These are phyloP conservation scores for Lachancea mirantina DNA, from an alignment of 805 yeast species.

Conservation along the genomic window DNA sequence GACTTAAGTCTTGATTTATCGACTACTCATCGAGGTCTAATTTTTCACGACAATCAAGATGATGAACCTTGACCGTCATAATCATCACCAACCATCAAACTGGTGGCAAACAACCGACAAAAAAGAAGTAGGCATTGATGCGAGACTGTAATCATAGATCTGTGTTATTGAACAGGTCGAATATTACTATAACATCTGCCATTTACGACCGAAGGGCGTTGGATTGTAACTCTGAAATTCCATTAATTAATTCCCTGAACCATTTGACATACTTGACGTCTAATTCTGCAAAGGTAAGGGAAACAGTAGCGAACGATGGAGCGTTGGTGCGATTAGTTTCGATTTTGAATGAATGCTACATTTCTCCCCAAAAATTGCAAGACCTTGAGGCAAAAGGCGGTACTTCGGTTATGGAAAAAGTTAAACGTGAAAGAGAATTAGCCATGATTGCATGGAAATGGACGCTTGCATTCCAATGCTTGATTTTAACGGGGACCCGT, in stretches of 20 bases:
- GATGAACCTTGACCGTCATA: no score
- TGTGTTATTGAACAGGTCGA: conserved; percentile 74
- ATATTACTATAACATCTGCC: conserved; percentile 83
- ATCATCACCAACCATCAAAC: background rate
- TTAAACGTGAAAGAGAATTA: conserved; percentile 30
- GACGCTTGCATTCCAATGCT: conserved; percentile 90
- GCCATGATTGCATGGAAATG: conserved; percentile 91
- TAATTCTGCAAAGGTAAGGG: conserved; percentile 81
- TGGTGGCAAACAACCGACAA: conserved; percentile 1
- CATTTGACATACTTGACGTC: conserved; percentile 84
- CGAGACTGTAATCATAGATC: conserved; percentile 85
- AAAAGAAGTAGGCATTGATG: conserved; percentile 39
- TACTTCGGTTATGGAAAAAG: conserved; percentile 16
- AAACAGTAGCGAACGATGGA: conserved; percentile 82
- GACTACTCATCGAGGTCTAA: no score
- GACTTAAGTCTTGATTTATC: no score
- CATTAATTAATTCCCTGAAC: conserved; percentile 84
- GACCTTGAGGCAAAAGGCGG: conserved; percentile 14
- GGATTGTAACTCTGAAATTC: conserved; percentile 83
- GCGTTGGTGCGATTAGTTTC: conserved; percentile 84
- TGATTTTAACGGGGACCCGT: conserved; percentile 84
- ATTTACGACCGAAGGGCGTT: conserved; percentile 88
- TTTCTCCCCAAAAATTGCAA: conserved; percentile 15
- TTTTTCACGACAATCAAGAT: no score
- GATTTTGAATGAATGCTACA: conserved; percentile 74